phyloP scores from a whole-genome alignment of 768 basidiomycete genomes.

The Gymnopilus junonius region DNA sequence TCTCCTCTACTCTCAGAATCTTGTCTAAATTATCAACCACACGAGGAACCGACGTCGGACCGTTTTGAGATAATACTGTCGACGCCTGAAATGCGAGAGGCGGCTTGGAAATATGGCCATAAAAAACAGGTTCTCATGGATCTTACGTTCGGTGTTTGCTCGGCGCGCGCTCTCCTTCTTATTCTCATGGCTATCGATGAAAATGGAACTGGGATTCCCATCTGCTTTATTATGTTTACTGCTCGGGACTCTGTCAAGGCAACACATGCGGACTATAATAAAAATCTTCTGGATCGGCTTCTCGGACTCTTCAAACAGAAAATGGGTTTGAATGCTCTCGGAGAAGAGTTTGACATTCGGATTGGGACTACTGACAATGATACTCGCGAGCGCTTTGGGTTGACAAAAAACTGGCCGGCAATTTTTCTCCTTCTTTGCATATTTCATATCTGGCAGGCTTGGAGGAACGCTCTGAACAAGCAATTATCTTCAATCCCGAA shows the following conservation, averaged over 20 bases:
- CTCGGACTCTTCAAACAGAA: slow-evolving; percentile 19
- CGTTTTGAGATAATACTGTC: slow-evolving; percentile 24
- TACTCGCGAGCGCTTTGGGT: slow-evolving; percentile 26
- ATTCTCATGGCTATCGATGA: slow-evolving; percentile 39
- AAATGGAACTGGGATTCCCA: slow-evolving; percentile 30
- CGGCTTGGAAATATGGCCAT: slow-evolving; percentile 30
- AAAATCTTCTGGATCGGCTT: slow-evolving; percentile 18
- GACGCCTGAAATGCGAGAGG: slow-evolving; percentile 18
- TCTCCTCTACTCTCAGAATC: slow-evolving; percentile 20
- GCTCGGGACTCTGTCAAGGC: slow-evolving; percentile 21
- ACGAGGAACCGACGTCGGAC: slow-evolving; percentile 9
- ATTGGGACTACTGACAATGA: slow-evolving; percentile 36
- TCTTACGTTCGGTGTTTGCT: slow-evolving; percentile 29
- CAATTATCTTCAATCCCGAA: slow-evolving; percentile 28
- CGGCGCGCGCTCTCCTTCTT: slow-evolving; percentile 26
- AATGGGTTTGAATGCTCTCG: slow-evolving; percentile 20
- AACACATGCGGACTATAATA: slow-evolving; percentile 29
- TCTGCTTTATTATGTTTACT: slow-evolving; percentile 30
- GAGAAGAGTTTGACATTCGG: slow-evolving; percentile 19
- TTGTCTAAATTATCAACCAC: slow-evolving; percentile 27
- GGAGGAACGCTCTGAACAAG: slow-evolving; percentile 33
- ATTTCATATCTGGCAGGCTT: slow-evolving; percentile 38
- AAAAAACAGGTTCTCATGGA: slow-evolving; percentile 25
- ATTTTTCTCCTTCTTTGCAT: slow-evolving; percentile 36
- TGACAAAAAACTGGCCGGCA: slow-evolving; percentile 17